Evolutionary conservation across 2,329 filamentous ascomycete genomes (phyloP), one percentile per base, ranked within the genome.

Genomic region (Daldinia eschscholtzii): DNA sequence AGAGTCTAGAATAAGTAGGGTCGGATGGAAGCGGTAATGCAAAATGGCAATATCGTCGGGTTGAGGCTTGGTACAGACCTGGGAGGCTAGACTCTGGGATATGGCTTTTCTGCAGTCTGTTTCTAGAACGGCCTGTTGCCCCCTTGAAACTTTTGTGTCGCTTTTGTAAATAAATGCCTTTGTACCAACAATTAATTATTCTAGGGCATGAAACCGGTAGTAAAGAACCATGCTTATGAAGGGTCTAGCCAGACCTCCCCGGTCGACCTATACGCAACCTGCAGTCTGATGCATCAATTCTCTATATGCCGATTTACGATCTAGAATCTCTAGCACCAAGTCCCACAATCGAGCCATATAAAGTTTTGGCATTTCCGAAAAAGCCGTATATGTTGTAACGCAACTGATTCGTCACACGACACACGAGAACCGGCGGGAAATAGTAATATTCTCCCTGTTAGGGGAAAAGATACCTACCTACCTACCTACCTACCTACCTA

Each of bases 261-360:
- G 18, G 60, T 55, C 12, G n/a, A 58, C 15, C 6, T n/a, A 37
- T 30, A 58, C 53, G 28, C 44, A 35, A 30, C 42, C 53, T 70
- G 61, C 61, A 63, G 50, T 33, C 30, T 61, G 30, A 46, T 61
- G 67, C 61, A 67, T 64, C 46, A 23, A 20, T 65, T 64, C 42
- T 35, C 58, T 67, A 58, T 56, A 61, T 18, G 57, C 63, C 39
- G 37, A 59, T 68, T 68, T 59, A 55, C 70, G 70, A 72, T 72
- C 64, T 60, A 67, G 58, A 65, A 61, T 63, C 15, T 56, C 50
- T 26, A 57, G 53, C 41, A 52, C 55, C 52, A 28, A 58, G 59
- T 50, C 44, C 48, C 41, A 58, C 35, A 70, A 72, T 72, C 64
- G 70, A 65, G 48, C 64, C 67, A 64, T 57, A 65, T 61, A 58